phyloP scores from a whole-genome alignment of 2,329 filamentous ascomycete genomes.

The Aspergillus sp. region DNA sequence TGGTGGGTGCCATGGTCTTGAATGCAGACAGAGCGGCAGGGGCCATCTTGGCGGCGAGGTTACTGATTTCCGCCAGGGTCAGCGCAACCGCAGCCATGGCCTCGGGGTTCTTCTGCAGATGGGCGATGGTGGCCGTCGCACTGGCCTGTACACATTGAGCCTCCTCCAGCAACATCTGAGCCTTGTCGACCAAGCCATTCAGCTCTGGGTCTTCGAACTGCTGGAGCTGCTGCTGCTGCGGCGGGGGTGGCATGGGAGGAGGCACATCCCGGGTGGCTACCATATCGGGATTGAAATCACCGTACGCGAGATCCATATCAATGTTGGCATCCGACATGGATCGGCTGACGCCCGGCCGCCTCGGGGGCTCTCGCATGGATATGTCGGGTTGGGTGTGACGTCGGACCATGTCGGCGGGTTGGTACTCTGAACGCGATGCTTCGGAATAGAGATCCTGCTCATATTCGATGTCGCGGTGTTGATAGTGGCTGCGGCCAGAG shows the following conservation, averaged over 20 bases:
- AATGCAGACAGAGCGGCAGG: constrained; percentile 71
- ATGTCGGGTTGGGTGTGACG: constrained; percentile 36
- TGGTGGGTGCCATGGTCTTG: constrained; percentile 76
- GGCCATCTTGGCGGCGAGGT: constrained; percentile 75
- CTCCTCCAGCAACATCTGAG: constrained; percentile 77
- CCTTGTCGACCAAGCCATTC: constrained; percentile 64
- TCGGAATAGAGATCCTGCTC: constrained; percentile 27
- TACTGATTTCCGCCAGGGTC: constrained; percentile 85
- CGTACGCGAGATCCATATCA: constrained; percentile 91
- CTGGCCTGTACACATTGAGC: constrained; percentile 84
- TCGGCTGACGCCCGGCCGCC: constrained; percentile 19
- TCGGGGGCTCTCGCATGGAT: constrained; percentile 16
- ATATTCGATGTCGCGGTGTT: constrained; percentile 13
- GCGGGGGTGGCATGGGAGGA: constrained; percentile 14
- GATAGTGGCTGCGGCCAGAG: constrained; percentile 21
- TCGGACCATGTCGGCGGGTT: constrained; percentile 23
- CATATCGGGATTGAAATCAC: constrained; percentile 66
- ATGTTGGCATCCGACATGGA: constrained; percentile 44
- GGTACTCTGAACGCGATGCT: constrained; percentile 14
- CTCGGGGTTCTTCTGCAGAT: constrained; percentile 77
- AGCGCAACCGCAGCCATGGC: constrained; percentile 90
- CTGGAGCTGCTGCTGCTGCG: constrained; percentile 19
- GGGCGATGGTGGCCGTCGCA: constrained; percentile 74
- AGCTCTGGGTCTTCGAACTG: constrained; percentile 54
- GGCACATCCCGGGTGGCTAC: constrained; percentile 41